phyloP scores from a whole-genome alignment of 148 eudicot species.

The Beta vulgaris region DNA sequence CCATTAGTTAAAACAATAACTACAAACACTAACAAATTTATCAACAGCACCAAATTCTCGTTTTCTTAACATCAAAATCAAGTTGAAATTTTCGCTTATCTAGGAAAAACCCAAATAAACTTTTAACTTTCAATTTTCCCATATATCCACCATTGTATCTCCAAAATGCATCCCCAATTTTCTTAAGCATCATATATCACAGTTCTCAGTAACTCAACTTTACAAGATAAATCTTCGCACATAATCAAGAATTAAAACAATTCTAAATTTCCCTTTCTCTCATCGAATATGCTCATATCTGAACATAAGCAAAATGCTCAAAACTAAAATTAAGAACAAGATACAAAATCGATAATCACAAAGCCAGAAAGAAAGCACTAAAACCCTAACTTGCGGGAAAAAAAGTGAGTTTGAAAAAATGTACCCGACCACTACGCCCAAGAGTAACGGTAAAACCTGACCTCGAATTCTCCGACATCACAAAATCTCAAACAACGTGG shows the following conservation, averaged over 20 bases:
- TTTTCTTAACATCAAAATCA: neutral
- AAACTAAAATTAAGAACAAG: neutral
- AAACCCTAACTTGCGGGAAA: slow-evolving; percentile 1
- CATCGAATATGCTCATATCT: neutral
- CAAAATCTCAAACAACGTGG: neutral
- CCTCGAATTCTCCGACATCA: slow-evolving; percentile 51
- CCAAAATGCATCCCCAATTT: neutral
- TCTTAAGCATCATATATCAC: too few species aligned
- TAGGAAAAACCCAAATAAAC: neutral
- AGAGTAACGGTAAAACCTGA: slow-evolving; percentile 59
- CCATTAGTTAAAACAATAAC: slow-evolving; percentile 16
- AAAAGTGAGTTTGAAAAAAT: neutral
- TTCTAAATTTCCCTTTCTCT: neutral
- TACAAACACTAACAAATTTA: neutral
- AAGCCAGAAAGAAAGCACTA: neutral
- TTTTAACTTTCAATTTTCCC: neutral
- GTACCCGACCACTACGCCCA: slow-evolving; percentile 67
- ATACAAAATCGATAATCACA: neutral
- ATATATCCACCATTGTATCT: neutral
- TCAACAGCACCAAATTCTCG: neutral
- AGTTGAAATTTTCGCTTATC: too few species aligned
- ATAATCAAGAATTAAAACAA: too few species aligned
- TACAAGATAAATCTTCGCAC: too few species aligned
- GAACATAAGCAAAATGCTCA: neutral
- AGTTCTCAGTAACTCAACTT: too few species aligned